Percentiles rank a stretch among this genome's conserved stretches.
These are phyloP conservation scores for Noccaea caerulescens DNA, from an alignment of 345 rosid species.

Conservation along the genomic window DNA sequence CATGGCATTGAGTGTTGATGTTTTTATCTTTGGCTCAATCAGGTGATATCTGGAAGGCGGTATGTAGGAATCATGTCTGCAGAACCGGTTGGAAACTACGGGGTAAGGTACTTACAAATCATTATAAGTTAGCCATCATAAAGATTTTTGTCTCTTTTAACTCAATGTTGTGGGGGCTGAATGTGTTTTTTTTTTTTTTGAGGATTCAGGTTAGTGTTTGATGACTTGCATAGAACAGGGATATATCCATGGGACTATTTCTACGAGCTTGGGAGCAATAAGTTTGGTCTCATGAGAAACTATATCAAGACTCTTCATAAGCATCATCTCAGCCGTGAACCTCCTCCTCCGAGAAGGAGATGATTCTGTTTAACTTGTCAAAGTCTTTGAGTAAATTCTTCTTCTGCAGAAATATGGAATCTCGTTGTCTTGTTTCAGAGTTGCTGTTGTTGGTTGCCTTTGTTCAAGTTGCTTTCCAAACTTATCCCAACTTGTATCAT, in stretches of 20 bases:
- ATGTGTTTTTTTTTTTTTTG: slow-evolving; percentile 6
- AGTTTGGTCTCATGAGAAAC: slow-evolving; percentile 76
- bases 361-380: neutral
- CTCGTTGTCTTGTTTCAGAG: neutral
- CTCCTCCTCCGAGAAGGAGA: slow-evolving; percentile 60
- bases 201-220: slow-evolving; percentile 73
- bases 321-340: slow-evolving; percentile 91
- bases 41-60: slow-evolving; percentile 89
- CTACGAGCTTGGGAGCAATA: slow-evolving; percentile 78
- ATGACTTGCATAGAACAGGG: slow-evolving; percentile 95
- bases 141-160: neutral
- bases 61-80: slow-evolving; percentile 97
- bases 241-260: slow-evolving; percentile 92
- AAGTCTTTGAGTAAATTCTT: neutral
- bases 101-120: slow-evolving; percentile 70
- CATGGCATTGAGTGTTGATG: neutral
- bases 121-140: neutral
- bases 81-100: slow-evolving; percentile 93
- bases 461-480: too few relatives aligned
- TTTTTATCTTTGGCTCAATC: slow-evolving; percentile 26
- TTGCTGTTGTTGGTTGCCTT: neutral
- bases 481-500: neutral
- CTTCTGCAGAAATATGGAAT: slow-evolving; percentile 17
- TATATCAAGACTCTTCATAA: slow-evolving; percentile 77
- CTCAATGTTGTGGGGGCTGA: slow-evolving; percentile 1